Base-by-base conservation (phyloP, 2,329 filamentous ascomycete genomes). In the Talaromyces sp. region DNA sequence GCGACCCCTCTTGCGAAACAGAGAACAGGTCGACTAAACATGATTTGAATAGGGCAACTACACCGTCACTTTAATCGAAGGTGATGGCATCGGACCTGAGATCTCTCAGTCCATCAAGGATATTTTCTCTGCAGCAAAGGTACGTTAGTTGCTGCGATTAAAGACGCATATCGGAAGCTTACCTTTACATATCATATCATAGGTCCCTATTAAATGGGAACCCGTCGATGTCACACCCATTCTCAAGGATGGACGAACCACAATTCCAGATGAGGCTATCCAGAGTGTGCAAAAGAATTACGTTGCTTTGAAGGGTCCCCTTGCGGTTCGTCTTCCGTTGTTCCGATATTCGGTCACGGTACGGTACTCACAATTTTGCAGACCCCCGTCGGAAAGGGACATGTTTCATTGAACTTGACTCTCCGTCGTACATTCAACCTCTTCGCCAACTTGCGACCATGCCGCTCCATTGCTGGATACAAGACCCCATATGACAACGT, bases 361-460 rank as follows among this genome's bases (percentile, higher is more conserved):
- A 56, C 50, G 25, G 49, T 35, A 70, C 76, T 80, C 62, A 78
- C 58, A 58, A 43, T 52, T 62, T 31, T 61, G 58, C 70, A 93
- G 87, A 99, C 95, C 3, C 95, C 95, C 70, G 88, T 99, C 75
- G 95, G 96, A 81, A 99, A 98, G 86, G 95, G 95, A 76, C 95
- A 99, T 84, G 94, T 99, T 79, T 98, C 95, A 66, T 91, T 99
- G 73, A 99, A 99, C 87, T 86, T 99, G 71, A 99, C 95, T 67
- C 93, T 99, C 75, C 94, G 95, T 79, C 91, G 95, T 78, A 99
- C 96, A 69, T 99, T 99, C 86, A 99, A 99, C 86, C 93, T 99
- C 75, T 99, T 99, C 82, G 96, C 95, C 84, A 99, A 99, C 85
- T 87, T 99, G 75, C 93, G 96, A 76, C 95, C 96, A 69, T 99